Evolutionary conservation across 345 rosid genomes (phyloP).

Genomic region (Hevea brasiliensis): DNA sequence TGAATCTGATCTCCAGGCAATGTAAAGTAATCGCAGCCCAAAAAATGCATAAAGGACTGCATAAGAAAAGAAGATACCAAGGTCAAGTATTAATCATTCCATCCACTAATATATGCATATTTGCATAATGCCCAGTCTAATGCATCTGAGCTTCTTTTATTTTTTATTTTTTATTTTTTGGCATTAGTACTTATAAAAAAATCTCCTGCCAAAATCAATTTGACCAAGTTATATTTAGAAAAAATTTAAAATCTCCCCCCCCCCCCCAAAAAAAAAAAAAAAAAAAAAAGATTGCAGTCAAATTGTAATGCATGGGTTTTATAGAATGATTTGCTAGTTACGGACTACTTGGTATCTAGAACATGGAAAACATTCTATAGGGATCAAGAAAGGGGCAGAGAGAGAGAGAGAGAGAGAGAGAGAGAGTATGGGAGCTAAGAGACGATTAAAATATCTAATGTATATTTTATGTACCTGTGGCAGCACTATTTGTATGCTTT

Average conservation of each 20-base stretch:
- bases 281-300: neutral
- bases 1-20: slow-evolving; percentile 98
- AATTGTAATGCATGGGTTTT: neutral
- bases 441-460: neutral
- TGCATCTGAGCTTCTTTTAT: neutral
- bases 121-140: neutral
- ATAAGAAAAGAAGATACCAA: slow-evolving; percentile 15
- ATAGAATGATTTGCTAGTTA: neutral
- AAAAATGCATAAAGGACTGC: slow-evolving; percentile 91
- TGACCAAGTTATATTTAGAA: neutral
- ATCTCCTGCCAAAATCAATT: neutral
- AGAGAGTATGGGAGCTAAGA: neutral
- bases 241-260: neutral
- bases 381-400: neutral
- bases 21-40: slow-evolving; percentile 90
- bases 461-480: slow-evolving; percentile 58
- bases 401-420: neutral
- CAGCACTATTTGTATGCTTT: slow-evolving; percentile 98
- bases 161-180: too few relatives aligned
- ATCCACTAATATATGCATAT: neutral
- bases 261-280: too few relatives aligned
- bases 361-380: neutral
- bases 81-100: neutral
- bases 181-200: neutral
- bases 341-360: neutral